Base-by-base conservation (phyloP, 2,329 filamentous ascomycete species). In the Amylocarpus encephaloides region DNA sequence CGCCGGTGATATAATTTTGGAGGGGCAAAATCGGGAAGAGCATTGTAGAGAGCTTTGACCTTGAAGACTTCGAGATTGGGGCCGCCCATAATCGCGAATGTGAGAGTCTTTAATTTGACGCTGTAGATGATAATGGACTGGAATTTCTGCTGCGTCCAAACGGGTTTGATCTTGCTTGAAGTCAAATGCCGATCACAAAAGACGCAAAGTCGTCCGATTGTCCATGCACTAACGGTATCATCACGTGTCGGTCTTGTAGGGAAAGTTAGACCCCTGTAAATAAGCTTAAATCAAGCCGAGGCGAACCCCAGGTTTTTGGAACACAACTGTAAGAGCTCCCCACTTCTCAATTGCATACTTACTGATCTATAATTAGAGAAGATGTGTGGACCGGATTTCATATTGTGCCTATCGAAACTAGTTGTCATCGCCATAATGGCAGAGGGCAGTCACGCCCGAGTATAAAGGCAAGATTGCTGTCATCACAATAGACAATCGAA, bases 1-100 rank as follows among this genome's bases (percentile, higher is more conserved):
- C n/a, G 45, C 29, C 51, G 51, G 32, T 34, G 36, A 29, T 13
- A 43, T 32, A 43, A 68, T 49, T 71, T 4, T n/a, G 29, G 34
- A 43, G 29, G 15, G 46, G 40, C 22, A 26, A 38, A 40, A 36
- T 40, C 34, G 49, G 1, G 22, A 35, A 46, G 33, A 46, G 40
- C 43, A 44, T 33, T 48, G 48, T 10, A 43, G 9, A 29, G 38
- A 12, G 43, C 30, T 58, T 68, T 50, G 72, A 93, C 92, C 75
- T 96, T 97, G 79, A 95, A 91, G 58, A 96, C 82, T 75, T 97
- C 92, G 52, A 97, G 80, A 69, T 95, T 96, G 26, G 91, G 80
- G 47, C 91, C 89, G 46, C 81, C 88, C 82, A 95, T 83, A 66
- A 63, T 71, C 63, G 58, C 41, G 56, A 39, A 22, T 38, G 40